Conservation (phyloP, 139 green algal species). For the Tetraselmis striata region DNA sequence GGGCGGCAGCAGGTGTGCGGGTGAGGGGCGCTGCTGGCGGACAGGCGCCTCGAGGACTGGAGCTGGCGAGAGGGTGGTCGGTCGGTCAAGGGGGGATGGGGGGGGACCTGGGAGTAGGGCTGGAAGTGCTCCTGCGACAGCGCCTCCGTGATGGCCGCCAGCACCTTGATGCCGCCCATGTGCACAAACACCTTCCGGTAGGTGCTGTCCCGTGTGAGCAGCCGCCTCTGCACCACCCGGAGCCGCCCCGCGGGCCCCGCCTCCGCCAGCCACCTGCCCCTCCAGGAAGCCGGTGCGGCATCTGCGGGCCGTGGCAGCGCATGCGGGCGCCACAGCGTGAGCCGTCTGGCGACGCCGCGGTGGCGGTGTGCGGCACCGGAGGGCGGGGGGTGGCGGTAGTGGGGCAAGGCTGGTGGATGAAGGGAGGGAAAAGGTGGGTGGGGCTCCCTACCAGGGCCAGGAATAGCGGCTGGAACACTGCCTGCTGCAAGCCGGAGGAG, state of each 20-base stretch:
- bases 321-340: no score
- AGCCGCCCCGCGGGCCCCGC: constrained; percentile 30
- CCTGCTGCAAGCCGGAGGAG: background rate
- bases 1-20: no score
- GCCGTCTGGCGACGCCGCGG: no score
- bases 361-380: no score
- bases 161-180: constrained; percentile 18
- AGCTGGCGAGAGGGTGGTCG: no score
- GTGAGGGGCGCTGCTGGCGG: no score
- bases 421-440: no score
- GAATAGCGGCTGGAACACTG: background rate
- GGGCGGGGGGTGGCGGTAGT: no score
- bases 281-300: constrained; percentile 19
- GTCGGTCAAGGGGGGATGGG: no score
- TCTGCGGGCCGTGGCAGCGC: no score
- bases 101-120: background rate
- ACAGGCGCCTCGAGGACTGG: no score
- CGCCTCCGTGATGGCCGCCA: constrained; percentile 15
- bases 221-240: constrained; percentile 33
- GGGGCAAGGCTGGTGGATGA: no score
- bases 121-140: constrained; percentile 27
- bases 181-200: constrained; percentile 24
- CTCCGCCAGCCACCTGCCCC: background rate
- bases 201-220: constrained; percentile 22
- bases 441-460: background rate